These are phyloP conservation scores for Antarctomyces pellizariae DNA, from an alignment of 495 filamentous ascomycete genomes.

Conservation along the genomic window DNA sequence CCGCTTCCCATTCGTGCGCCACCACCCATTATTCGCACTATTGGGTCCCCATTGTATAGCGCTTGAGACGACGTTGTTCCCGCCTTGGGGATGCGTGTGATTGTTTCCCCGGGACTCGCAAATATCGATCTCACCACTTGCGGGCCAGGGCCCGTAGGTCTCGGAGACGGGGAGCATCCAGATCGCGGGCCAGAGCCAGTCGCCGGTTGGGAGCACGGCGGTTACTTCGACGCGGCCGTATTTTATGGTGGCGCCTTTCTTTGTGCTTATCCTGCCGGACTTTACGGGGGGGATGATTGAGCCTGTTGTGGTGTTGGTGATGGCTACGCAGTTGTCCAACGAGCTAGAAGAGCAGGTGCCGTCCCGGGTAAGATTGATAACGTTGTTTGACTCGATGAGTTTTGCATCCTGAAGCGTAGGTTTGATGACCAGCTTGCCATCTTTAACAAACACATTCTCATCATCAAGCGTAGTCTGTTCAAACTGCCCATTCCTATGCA, in stretches of 20 bases:
- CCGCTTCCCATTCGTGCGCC: slow-evolving; percentile 54
- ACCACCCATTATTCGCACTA: slow-evolving; percentile 37
- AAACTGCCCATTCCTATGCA: slow-evolving; percentile 52
- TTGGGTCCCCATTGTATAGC: slow-evolving; percentile 63
- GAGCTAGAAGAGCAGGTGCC: slow-evolving; percentile 38
- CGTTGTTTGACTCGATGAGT: slow-evolving; percentile 33
- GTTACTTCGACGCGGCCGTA: slow-evolving; percentile 65
- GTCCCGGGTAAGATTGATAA: slow-evolving; percentile 39
- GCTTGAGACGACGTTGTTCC: slow-evolving; percentile 64
- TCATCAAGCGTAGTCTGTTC: slow-evolving; percentile 44
- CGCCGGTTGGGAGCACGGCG: slow-evolving; percentile 48
- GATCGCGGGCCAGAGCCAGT: slow-evolving; percentile 83
- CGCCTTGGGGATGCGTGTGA: slow-evolving; percentile 45
- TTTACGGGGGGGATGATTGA: slow-evolving; percentile 58
- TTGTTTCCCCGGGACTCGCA: slow-evolving; percentile 61
- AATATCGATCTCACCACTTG: slow-evolving; percentile 73
- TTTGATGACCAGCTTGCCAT: slow-evolving; percentile 48
- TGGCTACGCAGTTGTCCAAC: slow-evolving; percentile 32
- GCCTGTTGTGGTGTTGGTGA: slow-evolving; percentile 40
- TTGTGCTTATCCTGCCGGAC: slow-evolving; percentile 57
- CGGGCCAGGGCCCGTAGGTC: slow-evolving; percentile 56
- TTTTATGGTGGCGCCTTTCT: slow-evolving; percentile 41
- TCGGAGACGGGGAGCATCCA: slow-evolving; percentile 67
- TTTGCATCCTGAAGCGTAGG: slow-evolving; percentile 49
- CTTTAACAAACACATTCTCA: slow-evolving; percentile 46